Conservation (phyloP, 768 basidiomycete species). For the Pleurotus sapidus region DNA sequence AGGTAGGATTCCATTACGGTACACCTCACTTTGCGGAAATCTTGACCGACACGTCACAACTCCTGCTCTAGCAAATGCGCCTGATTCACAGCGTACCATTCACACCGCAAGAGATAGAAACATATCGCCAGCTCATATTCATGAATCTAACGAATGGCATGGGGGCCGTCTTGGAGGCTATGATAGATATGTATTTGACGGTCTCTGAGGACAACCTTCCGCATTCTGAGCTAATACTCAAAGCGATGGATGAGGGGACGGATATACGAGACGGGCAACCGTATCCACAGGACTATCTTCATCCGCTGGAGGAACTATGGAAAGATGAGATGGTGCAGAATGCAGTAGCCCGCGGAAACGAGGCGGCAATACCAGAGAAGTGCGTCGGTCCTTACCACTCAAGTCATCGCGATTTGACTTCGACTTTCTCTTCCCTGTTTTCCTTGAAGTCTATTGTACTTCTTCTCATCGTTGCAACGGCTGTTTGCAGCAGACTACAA, state of each 20-base stretch:
- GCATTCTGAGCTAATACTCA: conserved; percentile 43
- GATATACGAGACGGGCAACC: conserved; percentile 80
- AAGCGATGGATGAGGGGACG: conserved; percentile 52
- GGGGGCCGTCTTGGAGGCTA: conserved; percentile 76
- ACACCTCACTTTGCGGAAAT: too few species aligned
- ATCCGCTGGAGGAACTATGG: conserved; percentile 75
- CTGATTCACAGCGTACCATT: conserved; percentile 90
- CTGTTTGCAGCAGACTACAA: conserved; percentile 71
- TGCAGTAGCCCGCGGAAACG: conserved; percentile 80
- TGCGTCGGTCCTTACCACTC: conserved; percentile 26
- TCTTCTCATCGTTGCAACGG: conserved; percentile 75
- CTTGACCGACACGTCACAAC: not conserved
- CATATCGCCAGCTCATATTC: conserved; percentile 89
- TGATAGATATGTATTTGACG: conserved; percentile 84
- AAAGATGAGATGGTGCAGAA: conserved; percentile 68
- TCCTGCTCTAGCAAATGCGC: conserved; percentile 79
- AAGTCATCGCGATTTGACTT: too few species aligned
- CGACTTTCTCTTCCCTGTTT: too few species aligned
- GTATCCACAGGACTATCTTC: conserved; percentile 67
- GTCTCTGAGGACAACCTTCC: conserved; percentile 59
- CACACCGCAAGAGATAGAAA: conserved; percentile 77
- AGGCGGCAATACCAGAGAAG: conserved; percentile 92
- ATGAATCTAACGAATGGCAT: conserved; percentile 89
- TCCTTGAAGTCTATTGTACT: conserved; percentile 61
- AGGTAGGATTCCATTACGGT: conserved; percentile 38